These are phyloP conservation scores for Paramecium biaurelia DNA, from an alignment of 73 alveolate species.

Conservation along the genomic window DNA sequence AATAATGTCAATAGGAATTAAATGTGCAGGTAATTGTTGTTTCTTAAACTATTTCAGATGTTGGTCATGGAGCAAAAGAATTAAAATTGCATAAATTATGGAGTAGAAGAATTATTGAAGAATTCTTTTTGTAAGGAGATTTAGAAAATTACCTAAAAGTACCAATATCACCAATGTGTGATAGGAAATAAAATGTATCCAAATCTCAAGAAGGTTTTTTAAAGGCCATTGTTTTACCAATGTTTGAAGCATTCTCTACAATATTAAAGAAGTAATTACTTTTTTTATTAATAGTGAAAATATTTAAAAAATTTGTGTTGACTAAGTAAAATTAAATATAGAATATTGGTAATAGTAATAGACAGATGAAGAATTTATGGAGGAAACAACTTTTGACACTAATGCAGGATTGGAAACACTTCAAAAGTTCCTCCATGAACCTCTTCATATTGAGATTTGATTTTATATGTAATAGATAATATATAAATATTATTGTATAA, in stretches of 20 bases:
- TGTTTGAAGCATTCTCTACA: conserved; percentile 5
- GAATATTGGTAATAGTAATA: conserved; percentile 22
- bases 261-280: not conserved
- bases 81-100: conserved; percentile 53
- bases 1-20: conserved; percentile 33
- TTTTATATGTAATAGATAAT: not conserved
- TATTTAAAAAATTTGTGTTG: not conserved
- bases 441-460: conserved; percentile 8
- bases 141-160: not conserved
- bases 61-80: conserved; percentile 60
- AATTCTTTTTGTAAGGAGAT: conserved; percentile 63
- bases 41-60: not conserved
- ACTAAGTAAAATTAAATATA: not conserved
- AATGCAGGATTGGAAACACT: not conserved
- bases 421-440: not conserved
- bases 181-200: conserved; percentile 18
- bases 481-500: not conserved
- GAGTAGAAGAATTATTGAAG: conserved; percentile 53
- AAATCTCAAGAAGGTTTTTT: conserved; percentile 48
- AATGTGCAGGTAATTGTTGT: conserved; percentile 39
- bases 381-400: conserved; percentile 14
- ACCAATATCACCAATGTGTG: conserved; percentile 57
- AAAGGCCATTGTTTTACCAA: conserved; percentile 41
- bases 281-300: not conserved
- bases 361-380: conserved; percentile 12